Evolutionary conservation across 139 green algal species (phyloP), one percentile per base, ranked within the genome.

Genomic region (Monoraphidium neglectum): DNA sequence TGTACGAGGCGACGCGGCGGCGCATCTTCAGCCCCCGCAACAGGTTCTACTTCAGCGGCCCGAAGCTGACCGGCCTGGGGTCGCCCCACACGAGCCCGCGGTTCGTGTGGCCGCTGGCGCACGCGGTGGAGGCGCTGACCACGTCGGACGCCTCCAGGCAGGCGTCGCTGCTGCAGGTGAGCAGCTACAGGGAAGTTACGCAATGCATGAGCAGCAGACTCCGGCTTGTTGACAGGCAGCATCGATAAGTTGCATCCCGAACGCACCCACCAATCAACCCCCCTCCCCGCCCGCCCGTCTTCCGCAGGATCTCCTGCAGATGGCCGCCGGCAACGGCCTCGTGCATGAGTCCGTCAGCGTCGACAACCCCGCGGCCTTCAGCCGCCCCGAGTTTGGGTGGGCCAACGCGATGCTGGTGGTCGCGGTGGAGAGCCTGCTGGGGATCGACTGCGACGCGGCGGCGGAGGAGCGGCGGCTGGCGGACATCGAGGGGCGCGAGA

Each of bases 321-420:
- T 85, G 79, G 64, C 66, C 1, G 24, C 28, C 26, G 72, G 59
- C 43, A 84, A 77, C 35, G 72, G 54, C 4, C 51, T 72, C 3
- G 59, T 84, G 72, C 72, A 80, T 61, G 72, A 77, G 21, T 68
- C 53, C 38, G 79, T 84, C 66, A 43, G 71, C 30, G 72, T 78
- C 4, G 28, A 61, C 28, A 46, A 4, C 2, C 49, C 46, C 2
- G n/a, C 23, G 12, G 15, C 26, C 40, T 72, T 72, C 46, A 66
- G 61, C 18, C 57, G 72, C 28, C 72, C 72, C 4, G 74, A 80
- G 40, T 89, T 89, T 60, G 81, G 88, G 61, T 90, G 85, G 85
- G 85, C 85, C n/a, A 87, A 90, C 43, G 84, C 85, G 1, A 81
- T 89, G 72, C 51, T 79, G 24, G 85, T 89, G 24, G 77, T 85